Conservation (phyloP, 225 moss, liverwort and hornwort genomes). For the Polytrichum commune region DNA sequence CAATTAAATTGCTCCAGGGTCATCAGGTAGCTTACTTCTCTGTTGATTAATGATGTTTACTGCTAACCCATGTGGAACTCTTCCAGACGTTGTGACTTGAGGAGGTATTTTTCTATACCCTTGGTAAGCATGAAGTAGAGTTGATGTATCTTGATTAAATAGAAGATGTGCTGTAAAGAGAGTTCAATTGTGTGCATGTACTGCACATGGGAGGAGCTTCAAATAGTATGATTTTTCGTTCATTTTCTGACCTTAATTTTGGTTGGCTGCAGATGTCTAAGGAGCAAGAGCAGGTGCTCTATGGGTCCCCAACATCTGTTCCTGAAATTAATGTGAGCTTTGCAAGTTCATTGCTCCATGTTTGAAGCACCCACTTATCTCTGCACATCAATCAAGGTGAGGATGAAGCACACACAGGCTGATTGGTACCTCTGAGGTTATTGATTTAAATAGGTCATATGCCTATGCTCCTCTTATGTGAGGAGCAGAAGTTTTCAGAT, state of each 20-base stretch:
- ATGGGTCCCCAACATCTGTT: constrained; percentile 18
- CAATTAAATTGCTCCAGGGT: constrained; percentile 47
- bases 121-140: not conserved
- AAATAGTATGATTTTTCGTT: not conserved
- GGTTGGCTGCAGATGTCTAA: constrained; percentile 21
- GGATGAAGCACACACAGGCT: not conserved
- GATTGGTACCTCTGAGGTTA: not conserved
- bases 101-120: not conserved
- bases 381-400: constrained; percentile 31
- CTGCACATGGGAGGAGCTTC: not conserved
- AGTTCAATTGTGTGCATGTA: no score
- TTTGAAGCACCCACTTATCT: constrained; percentile 4
- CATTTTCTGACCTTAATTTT: not conserved
- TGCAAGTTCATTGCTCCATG: constrained; percentile 14
- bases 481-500: not conserved
- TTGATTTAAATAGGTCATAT: not conserved
- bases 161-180: no score
- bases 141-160: no score
- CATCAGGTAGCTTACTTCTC: constrained; percentile 35
- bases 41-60: not conserved
- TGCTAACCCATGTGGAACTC: no score
- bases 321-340: constrained; percentile 18
- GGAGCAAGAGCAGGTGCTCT: constrained; percentile 22
- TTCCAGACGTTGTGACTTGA: not conserved
- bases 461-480: not conserved